These are phyloP conservation scores for Penicillium antarcticum DNA, from an alignment of 495 filamentous ascomycete genomes.

Conservation along the genomic window DNA sequence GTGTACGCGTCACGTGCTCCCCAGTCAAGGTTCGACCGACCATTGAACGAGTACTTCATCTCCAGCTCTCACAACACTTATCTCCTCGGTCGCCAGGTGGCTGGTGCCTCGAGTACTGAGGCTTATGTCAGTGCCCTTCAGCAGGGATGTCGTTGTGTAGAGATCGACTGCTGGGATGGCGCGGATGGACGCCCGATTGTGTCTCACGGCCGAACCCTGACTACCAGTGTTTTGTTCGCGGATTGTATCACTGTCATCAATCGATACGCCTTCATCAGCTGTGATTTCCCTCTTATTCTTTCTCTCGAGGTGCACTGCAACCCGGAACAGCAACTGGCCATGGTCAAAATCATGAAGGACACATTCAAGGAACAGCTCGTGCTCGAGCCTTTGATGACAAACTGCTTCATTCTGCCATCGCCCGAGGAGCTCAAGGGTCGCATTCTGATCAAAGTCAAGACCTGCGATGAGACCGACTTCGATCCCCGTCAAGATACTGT, in stretches of 20 bases:
- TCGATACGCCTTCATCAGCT: constrained; percentile 83
- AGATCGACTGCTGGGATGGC: constrained; percentile 98
- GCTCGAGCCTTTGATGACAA: constrained; percentile 65
- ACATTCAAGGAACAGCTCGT: constrained; percentile 77
- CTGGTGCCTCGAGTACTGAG: constrained; percentile 85
- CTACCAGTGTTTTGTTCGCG: constrained; percentile 77
- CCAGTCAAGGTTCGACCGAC: constrained; percentile 65
- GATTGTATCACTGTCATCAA: constrained; percentile 91
- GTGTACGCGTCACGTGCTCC: constrained; percentile 54
- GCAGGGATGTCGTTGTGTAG: constrained; percentile 87
- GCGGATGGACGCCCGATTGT: constrained; percentile 81
- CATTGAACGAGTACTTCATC: constrained; percentile 96
- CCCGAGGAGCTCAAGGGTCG: constrained; percentile 79
- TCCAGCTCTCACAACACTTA: constrained; percentile 99
- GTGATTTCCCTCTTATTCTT: constrained; percentile 81
- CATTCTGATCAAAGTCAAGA: constrained; percentile 94
- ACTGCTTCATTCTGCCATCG: constrained; percentile 66
- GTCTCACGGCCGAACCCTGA: constrained; percentile 85
- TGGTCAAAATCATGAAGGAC: constrained; percentile 88
- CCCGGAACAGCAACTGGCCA: constrained; percentile 73
- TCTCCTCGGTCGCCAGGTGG: constrained; percentile 84
- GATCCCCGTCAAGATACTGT: constrained; percentile 37
- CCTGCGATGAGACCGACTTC: constrained; percentile 43
- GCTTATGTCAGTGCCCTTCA: constrained; percentile 89
- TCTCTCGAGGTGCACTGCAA: constrained; percentile 95